Conservation (phyloP, 768 basidiomycete genomes). For the Serendipita indica region DNA sequence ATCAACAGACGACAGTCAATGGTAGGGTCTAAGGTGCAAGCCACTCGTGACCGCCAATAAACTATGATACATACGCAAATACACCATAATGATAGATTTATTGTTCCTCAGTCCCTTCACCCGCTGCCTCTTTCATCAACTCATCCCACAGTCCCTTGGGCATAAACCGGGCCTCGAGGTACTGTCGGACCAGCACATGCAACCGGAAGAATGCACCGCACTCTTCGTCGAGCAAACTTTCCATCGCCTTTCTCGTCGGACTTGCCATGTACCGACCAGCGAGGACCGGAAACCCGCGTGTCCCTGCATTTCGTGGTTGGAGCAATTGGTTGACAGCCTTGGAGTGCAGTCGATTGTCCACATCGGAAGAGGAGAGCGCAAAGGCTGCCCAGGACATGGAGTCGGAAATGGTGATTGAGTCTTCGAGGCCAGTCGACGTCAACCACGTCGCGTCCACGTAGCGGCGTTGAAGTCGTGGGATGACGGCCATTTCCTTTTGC, state of each 20-base stretch:
- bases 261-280: no score
- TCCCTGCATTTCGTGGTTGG: no score
- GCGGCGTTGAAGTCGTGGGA: not conserved
- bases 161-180: not conserved
- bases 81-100: not conserved
- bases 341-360: no score
- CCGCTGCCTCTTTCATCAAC: not conserved
- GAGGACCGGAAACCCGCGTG: no score
- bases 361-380: not conserved
- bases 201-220: not conserved
- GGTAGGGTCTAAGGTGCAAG: not conserved
- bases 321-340: not conserved
- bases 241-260: not conserved
- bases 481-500: not conserved
- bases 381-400: no score
- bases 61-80: not conserved
- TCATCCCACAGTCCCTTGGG: not conserved
- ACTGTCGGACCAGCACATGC: not conserved
- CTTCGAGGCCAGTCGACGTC: not conserved
- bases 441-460: not conserved
- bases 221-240: not conserved
- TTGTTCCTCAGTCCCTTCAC: not conserved
- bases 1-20: not conserved
- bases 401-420: not conserved
- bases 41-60: not conserved